Base-by-base conservation (phyloP, 2,329 filamentous ascomycete species). In the Microdochium trichocladiopsis region DNA sequence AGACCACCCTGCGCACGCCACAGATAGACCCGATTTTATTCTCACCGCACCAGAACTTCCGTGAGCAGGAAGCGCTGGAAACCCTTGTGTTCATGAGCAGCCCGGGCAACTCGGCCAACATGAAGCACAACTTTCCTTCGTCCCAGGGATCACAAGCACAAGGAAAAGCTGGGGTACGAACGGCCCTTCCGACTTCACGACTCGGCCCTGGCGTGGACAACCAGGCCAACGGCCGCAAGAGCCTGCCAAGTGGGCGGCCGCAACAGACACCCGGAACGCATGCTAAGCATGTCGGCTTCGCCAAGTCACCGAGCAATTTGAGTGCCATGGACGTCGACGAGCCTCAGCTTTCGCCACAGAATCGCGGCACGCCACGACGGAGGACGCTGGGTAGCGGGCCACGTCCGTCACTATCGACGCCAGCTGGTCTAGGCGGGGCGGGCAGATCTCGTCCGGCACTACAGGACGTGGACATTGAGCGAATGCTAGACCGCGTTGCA, bases 21-120 rank as follows among this genome's bases (percentile, higher is more conserved):
- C 69, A 66, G 50, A 66, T 69, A 21, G 77, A 80, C 51, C 75
- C 79, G 8, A 80, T 84, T 16, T 70, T 87, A 4, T 83, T 84
- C 55, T 88, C 86, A 25, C 84, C 85, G 1, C 85, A 84, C 52
- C 85, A 88, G 56, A 83, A 83, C 22, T 72, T 80, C 9, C 80
- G 87, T 50, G 89, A 94, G 63, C 87, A 91, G 62, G 89, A 93
- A 61, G 89, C 89, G 5, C 83, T 93, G 48, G 88, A 92, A 63
- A 87, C 87, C 1, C 70, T 94, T 23, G 73, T 93, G 24, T 91
- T 92, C 62, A 87, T 94, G 83, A 90, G 88, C 61, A 89, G 86
- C 56, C 87, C 87, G 0, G 85, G 85, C 16, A 88, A 89, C 66
- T 86, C 86, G 47, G 75, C 79, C 43, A 83, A 82, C 55, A 68